Base-by-base conservation (phyloP, 176 grass and related monocot species). In the Zea luxurians region DNA sequence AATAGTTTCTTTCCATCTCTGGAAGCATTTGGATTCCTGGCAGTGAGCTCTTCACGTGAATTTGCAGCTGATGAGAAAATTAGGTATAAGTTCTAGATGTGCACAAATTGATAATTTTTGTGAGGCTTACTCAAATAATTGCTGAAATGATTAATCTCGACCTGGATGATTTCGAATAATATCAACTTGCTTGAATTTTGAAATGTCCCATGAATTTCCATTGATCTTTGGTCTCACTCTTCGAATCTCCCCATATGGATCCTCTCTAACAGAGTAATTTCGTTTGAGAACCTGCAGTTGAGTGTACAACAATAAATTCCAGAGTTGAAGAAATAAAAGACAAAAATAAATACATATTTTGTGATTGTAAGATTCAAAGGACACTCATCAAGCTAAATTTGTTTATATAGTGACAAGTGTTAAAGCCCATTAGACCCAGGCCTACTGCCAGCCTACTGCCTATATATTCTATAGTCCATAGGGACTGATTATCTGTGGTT, bases 181-280 rank as follows among this genome's bases (percentile, higher is more conserved):
- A 62, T 90, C 69, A 62, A 88, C n/a, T 77, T 93, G 55, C 70
- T 90, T 85, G 48, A 93, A 83, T 63, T 85, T 93, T 20, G 82
- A 73, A 61, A 85, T 66, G 61, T 88, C 73, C 27, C 87, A 77
- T 44, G 59, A 44, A 81, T 62, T 78, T 82, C 21, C 91, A 76
- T 69, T 87, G 15, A 83, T 48, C 75, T 68, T 90, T 67, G 85
- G 78, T 43, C 83, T 90, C 20, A 93, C 73, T 88, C 88, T 90
- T 70, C 86, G 79, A 66, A 80, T 42, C 45, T 80, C 83, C 6
- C 62, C 88, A 35, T 48, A 80, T 5, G 48, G 83, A 70, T 83
- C 73, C 9, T n/a, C 64, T 38, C 64, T 66, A n/a, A 40, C 48
- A 87, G 84, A 82, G 54, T 74, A 90, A 36, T 66, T 89, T 83